Evolutionary conservation across 2,329 filamentous ascomycete genomes (phyloP).

Genomic region (Venturia oleaginea): DNA sequence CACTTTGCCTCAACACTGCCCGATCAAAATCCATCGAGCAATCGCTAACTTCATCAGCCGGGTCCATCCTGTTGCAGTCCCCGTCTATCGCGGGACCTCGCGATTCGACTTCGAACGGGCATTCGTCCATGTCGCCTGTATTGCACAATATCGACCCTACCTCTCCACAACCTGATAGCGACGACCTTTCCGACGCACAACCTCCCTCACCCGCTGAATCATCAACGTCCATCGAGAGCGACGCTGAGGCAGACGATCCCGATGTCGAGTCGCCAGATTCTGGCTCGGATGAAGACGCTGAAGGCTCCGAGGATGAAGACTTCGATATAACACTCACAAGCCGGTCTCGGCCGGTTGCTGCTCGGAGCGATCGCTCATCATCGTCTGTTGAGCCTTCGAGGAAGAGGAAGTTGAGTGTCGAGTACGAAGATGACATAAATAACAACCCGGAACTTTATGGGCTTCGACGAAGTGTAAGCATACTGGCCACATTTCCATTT

Average conservation of each 20-base stretch:
- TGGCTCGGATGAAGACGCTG: slow-evolving; percentile 41
- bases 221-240: slow-evolving; percentile 31
- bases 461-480: slow-evolving; percentile 76
- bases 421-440: slow-evolving; percentile 72
- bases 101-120: slow-evolving; percentile 59
- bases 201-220: slow-evolving; percentile 16
- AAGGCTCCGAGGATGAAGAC: slow-evolving; percentile 52
- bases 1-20: slow-evolving; percentile 25
- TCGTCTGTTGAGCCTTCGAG: slow-evolving; percentile 12
- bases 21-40: slow-evolving; percentile 25
- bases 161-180: slow-evolving; percentile 58
- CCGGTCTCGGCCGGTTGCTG: slow-evolving; percentile 47
- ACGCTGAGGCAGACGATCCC: slow-evolving; percentile 30
- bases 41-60: slow-evolving; percentile 42
- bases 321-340: slow-evolving; percentile 71
- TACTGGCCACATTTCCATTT: background rate
- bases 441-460: slow-evolving; percentile 94
- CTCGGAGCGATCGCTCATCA: slow-evolving; percentile 8
- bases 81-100: slow-evolving; percentile 53
- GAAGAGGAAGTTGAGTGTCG: slow-evolving; percentile 59
- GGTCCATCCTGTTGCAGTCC: slow-evolving; percentile 53
- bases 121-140: slow-evolving; percentile 45
- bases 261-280: slow-evolving; percentile 34
- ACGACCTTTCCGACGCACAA: slow-evolving; percentile 63
- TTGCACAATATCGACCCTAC: slow-evolving; percentile 35